These are phyloP conservation scores for Plasmodium ovale DNA, from an alignment of 169 alveolate genomes.

Conservation along the genomic window DNA sequence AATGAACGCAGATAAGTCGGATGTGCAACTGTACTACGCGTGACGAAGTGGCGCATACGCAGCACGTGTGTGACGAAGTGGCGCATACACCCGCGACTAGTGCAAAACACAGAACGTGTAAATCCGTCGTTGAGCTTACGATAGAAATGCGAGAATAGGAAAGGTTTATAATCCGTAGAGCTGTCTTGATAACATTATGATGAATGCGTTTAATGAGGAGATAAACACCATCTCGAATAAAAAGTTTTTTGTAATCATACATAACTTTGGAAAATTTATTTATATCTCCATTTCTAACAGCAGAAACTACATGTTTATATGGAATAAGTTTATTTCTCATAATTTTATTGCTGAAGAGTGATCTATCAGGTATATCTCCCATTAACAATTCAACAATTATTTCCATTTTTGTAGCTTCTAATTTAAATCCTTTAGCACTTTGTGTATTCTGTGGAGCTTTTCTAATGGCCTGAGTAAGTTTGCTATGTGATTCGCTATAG, in stretches of 20 bases:
- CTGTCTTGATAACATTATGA: slow-evolving; percentile 96
- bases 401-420: slow-evolving; percentile 92
- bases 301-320: slow-evolving; percentile 92
- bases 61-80: too few relatives aligned
- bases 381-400: slow-evolving; percentile 94
- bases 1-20: neutral
- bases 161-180: slow-evolving; percentile 92
- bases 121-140: slow-evolving; percentile 79
- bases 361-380: slow-evolving; percentile 98
- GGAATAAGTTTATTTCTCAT: slow-evolving; percentile 91
- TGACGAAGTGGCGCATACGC: too few relatives aligned
- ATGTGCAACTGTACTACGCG: too few relatives aligned
- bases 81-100: too few relatives aligned
- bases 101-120: too few relatives aligned
- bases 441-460: slow-evolving; percentile 94
- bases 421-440: slow-evolving; percentile 92
- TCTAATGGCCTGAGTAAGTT: slow-evolving; percentile 92
- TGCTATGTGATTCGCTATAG: slow-evolving; percentile 93
- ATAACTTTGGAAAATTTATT: slow-evolving; percentile 89
- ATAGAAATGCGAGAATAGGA: slow-evolving; percentile 93
- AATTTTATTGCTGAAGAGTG: slow-evolving; percentile 89
- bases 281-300: slow-evolving; percentile 95
- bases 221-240: slow-evolving; percentile 92
- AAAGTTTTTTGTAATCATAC: slow-evolving; percentile 82
- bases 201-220: slow-evolving; percentile 92